phyloP scores from a whole-genome alignment of 345 rosid species.

The Camelina neglecta region DNA sequence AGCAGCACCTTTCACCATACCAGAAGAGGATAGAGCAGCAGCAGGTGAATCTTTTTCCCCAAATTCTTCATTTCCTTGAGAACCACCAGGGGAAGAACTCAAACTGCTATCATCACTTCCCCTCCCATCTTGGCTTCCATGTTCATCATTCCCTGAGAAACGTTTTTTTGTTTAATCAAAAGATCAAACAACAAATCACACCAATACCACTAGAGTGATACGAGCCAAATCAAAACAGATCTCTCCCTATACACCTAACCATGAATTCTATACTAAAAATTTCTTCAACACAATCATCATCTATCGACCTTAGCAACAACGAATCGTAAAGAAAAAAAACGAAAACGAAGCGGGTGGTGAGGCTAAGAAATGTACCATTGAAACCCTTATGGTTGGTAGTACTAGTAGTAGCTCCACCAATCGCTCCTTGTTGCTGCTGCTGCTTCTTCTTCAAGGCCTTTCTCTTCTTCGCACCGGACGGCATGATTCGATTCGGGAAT shows the following conservation, averaged over 20 bases:
- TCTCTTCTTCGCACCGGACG: slow-evolving; percentile 89
- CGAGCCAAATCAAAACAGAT: slow-evolving; percentile 16
- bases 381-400: neutral
- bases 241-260: slow-evolving; percentile 1
- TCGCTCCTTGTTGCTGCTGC: slow-evolving; percentile 55
- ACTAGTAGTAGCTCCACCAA: neutral
- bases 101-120: slow-evolving; percentile 72
- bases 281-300: neutral
- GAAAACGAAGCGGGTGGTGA: neutral
- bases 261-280: slow-evolving; percentile 18
- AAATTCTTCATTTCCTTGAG: slow-evolving; percentile 56
- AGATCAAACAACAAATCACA: slow-evolving; percentile 20
- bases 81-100: slow-evolving; percentile 61
- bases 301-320: slow-evolving; percentile 10
- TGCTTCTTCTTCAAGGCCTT: slow-evolving; percentile 89
- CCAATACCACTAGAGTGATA: neutral
- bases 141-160: slow-evolving; percentile 63
- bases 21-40: slow-evolving; percentile 39
- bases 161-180: neutral
- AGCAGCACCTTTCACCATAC: slow-evolving; percentile 37
- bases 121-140: slow-evolving; percentile 69
- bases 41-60: slow-evolving; percentile 46
- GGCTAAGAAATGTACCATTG: slow-evolving; percentile 25
- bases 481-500: slow-evolving; percentile 59
- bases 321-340: neutral